Conservation (phyloP, 2,329 filamentous ascomycete genomes). For the Chaetomiaceae sp. region DNA sequence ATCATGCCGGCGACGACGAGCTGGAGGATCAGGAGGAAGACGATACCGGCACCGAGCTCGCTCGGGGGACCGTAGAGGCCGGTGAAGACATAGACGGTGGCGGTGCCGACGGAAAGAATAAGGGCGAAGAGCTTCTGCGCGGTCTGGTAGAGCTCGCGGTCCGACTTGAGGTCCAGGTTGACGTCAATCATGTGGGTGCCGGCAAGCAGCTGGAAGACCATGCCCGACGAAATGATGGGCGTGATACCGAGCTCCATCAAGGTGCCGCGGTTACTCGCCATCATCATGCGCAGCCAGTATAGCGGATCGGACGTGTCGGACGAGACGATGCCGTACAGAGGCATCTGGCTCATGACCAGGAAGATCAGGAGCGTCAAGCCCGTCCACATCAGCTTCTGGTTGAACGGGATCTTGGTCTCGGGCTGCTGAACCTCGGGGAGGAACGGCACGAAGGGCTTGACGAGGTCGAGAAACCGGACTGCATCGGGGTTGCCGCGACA, state of each 20-base stretch:
- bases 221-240: conserved; percentile 98
- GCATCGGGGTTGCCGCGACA: conserved; percentile 15
- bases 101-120: conserved; percentile 94
- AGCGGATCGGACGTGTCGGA: conserved; percentile 97
- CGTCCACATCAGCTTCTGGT: conserved; percentile 96
- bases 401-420: conserved; percentile 98
- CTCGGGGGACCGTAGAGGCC: conserved; percentile 95
- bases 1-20: conserved; percentile 96
- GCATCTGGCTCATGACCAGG: conserved; percentile 99
- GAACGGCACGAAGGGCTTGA: conserved; percentile 99
- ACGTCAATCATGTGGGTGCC: conserved; percentile 99
- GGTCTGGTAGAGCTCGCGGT: conserved; percentile 99
- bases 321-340: conserved; percentile 96
- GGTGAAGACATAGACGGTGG: conserved; percentile 96
- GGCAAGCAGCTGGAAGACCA: conserved; percentile 99
- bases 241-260: conserved; percentile 96
- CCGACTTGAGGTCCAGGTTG: conserved; percentile 99
- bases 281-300: conserved; percentile 99
- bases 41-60: conserved; percentile 94
- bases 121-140: conserved; percentile 98
- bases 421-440: conserved; percentile 98
- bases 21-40: conserved; percentile 96
- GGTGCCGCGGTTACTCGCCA: conserved; percentile 96
- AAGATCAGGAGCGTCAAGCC: conserved; percentile 94
- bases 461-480: conserved; percentile 99